phyloP scores from a whole-genome alignment of 768 basidiomycete genomes.

The Melanogaster broomeanus region DNA sequence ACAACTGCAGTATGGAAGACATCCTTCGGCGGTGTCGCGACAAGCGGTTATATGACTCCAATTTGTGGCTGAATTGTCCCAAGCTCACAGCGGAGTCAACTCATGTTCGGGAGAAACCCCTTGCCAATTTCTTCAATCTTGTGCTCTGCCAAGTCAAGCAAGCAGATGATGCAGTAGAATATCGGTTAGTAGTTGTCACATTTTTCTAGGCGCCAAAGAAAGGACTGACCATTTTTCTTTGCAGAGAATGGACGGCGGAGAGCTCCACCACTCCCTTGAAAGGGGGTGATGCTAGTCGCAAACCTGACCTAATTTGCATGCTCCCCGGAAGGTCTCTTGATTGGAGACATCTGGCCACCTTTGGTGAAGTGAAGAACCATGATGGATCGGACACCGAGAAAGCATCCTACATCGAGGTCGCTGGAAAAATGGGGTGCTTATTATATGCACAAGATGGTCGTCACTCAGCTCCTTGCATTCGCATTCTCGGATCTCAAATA shows the following conservation, averaged over 20 bases:
- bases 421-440: background rate
- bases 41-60: no score
- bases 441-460: background rate
- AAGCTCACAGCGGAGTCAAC: no score
- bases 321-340: background rate
- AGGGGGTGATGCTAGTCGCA: background rate
- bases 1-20: background rate
- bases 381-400: background rate
- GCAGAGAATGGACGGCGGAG: background rate
- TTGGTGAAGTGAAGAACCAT: background rate
- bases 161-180: no score
- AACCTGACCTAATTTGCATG: background rate
- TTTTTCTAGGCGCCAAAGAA: no score
- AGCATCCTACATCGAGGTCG: background rate
- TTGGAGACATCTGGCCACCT: background rate
- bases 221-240: no score
- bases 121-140: no score
- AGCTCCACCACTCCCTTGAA: background rate
- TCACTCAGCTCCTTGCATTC: background rate
- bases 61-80: no score
- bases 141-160: no score
- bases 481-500: background rate
- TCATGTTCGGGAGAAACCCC: no score
- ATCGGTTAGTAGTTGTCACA: no score
- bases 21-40: background rate